These are phyloP conservation scores for Didymosphaeria variabile DNA, from an alignment of 2,329 filamentous ascomycete genomes.

Conservation along the genomic window DNA sequence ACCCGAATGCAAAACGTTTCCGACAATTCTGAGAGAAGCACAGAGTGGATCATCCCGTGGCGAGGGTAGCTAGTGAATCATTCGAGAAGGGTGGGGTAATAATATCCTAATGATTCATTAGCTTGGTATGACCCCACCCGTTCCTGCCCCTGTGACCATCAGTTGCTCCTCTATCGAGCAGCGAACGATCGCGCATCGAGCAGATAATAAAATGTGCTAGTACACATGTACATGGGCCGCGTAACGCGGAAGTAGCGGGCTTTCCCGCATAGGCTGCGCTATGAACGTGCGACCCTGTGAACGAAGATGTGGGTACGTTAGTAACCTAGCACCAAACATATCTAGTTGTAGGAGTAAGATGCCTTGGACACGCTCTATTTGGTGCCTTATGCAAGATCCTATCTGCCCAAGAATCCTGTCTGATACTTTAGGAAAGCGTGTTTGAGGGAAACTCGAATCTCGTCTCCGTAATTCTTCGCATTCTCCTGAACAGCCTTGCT, in stretches of 20 bases:
- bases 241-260: not conserved
- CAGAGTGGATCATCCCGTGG: not conserved
- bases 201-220: not conserved
- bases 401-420: conserved; percentile 25
- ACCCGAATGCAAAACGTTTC: not conserved
- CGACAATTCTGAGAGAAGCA: not conserved
- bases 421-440: conserved; percentile 23
- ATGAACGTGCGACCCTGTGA: not conserved
- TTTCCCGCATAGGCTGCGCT: not conserved
- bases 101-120: conserved; percentile 29
- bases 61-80: conserved; percentile 23
- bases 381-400: not conserved
- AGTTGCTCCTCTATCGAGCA: conserved; percentile 5
- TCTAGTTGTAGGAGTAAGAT: not conserved
- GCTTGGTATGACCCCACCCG: conserved; percentile 15
- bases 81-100: conserved; percentile 1
- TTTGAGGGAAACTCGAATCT: conserved; percentile 21
- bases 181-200: not conserved
- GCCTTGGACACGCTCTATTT: not conserved
- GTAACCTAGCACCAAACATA: too few relatives aligned
- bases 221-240: not conserved
- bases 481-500: conserved; percentile 32
- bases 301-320: too few relatives aligned
- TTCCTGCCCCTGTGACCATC: conserved; percentile 1
- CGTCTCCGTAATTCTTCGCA: conserved; percentile 24